A percentile compares a stretch with the other conserved stretches of the same genome.
phyloP scores from a whole-genome alignment of 352 stramenopile species.

The Globisporangium sylvaticum region DNA sequence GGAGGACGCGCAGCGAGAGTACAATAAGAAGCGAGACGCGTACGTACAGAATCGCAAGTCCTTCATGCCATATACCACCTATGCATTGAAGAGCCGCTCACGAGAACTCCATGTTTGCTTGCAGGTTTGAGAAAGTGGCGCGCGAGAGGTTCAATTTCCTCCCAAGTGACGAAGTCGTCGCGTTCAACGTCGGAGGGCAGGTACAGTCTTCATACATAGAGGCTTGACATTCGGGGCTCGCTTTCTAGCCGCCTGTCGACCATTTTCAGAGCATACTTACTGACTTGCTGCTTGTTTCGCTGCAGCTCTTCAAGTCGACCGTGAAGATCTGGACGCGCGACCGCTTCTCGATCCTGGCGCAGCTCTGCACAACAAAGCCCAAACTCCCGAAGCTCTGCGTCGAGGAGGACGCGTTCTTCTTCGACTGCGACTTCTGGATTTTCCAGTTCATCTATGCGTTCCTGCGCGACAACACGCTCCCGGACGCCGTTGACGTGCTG shows the following conservation, averaged over 20 bases:
- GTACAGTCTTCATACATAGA: conserved; percentile 15
- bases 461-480: conserved; percentile 57
- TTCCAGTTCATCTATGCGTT: conserved; percentile 75
- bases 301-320: conserved; percentile 65
- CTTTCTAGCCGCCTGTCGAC: not conserved
- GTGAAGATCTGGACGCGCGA: conserved; percentile 72
- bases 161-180: conserved; percentile 36
- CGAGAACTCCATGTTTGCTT: not conserved
- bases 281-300: not conserved
- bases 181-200: conserved; percentile 73
- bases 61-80: not conserved
- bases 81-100: not conserved
- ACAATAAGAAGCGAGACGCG: conserved; percentile 55
- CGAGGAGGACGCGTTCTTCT: conserved; percentile 61
- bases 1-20: conserved; percentile 62
- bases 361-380: conserved; percentile 63
- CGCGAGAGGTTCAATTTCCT: conserved; percentile 58
- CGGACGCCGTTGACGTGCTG: conserved; percentile 48
- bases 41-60: conserved; percentile 16
- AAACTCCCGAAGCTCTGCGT: conserved; percentile 48
- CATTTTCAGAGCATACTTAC: not conserved
- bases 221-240: not conserved
- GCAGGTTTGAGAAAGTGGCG: conserved; percentile 59
- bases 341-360: conserved; percentile 77
- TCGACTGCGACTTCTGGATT: conserved; percentile 69